Conservation (phyloP, 768 basidiomycete genomes). For the Amanita jacksonii region DNA sequence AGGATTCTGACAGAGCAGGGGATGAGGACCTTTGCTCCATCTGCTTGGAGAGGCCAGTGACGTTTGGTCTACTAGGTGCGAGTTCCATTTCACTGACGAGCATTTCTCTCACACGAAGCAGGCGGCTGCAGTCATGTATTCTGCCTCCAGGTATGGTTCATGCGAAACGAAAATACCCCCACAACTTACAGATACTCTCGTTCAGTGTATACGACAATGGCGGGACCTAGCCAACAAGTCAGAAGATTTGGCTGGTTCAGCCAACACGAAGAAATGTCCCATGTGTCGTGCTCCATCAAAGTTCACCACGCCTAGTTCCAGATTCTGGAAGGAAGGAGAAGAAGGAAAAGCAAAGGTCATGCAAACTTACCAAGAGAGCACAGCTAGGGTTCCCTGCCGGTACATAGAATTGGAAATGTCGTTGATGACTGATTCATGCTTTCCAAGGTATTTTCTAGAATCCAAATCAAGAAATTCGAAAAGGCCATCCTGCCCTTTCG, state of each 20-base stretch:
- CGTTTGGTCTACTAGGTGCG: conserved; percentile 62
- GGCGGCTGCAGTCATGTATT: conserved; percentile 73
- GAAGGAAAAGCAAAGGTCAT: conserved; percentile 42
- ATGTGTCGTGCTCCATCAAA: conserved; percentile 61
- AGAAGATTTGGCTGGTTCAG: conserved; percentile 40
- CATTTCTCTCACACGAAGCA: conserved; percentile 19
- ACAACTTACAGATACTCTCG: conserved; percentile 5
- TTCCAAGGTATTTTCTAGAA: conserved; percentile 48
- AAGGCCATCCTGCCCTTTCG: conserved; percentile 65
- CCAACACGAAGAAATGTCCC: conserved; percentile 67
- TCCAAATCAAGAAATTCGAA: conserved; percentile 30
- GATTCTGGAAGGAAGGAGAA: conserved; percentile 47
- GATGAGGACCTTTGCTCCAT: conserved; percentile 57
- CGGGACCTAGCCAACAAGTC: conserved; percentile 49
- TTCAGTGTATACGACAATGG: conserved; percentile 74
- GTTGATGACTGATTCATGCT: neutral
- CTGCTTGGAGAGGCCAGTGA: conserved; percentile 63
- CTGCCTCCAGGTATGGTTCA: conserved; percentile 49
- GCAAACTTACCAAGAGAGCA: conserved; percentile 60
- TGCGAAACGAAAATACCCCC: neutral
- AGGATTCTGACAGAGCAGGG: conserved; percentile 16
- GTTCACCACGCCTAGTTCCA: conserved; percentile 68
- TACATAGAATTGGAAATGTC: conserved; percentile 21
- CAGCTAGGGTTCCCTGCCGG: conserved; percentile 63
- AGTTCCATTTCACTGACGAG: neutral